Evolutionary conservation across 257 asterid species (phyloP).

Genomic region (Nicotiana tabacum): DNA sequence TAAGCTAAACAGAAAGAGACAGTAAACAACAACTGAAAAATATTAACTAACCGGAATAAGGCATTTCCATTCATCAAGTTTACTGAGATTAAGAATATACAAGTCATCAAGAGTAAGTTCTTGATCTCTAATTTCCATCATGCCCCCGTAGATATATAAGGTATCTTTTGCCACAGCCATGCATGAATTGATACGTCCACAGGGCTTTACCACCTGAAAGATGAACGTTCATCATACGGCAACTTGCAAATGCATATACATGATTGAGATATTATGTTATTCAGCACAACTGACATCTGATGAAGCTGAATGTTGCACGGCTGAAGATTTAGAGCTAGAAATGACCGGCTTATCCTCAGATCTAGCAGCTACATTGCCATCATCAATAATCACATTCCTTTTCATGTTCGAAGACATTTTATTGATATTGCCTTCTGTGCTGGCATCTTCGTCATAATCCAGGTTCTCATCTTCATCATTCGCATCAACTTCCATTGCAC

Average conservation of each 20-base stretch:
- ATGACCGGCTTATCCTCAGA: conserved; percentile 21
- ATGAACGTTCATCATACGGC: conserved; percentile 13
- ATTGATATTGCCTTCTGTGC: conserved; percentile 37
- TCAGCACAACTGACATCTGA: conserved; percentile 58
- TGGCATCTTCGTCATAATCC: conserved; percentile 43
- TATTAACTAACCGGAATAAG: conserved; percentile 57
- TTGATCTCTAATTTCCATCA: conserved; percentile 90
- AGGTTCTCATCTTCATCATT: conserved; percentile 51
- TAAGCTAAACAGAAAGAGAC: conserved; percentile 4
- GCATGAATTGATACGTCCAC: conserved; percentile 93
- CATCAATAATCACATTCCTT: conserved; percentile 36
- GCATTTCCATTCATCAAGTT: conserved; percentile 98
- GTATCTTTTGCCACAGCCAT: conserved; percentile 87
- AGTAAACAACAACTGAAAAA: conserved; percentile 4
- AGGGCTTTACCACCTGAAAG: conserved; percentile 82
- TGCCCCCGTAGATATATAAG: conserved; percentile 83
- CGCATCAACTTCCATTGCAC: conserved; percentile 25
- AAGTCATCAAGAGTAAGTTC: conserved; percentile 94
- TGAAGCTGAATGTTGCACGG: conserved; percentile 58
- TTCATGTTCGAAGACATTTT: conserved; percentile 50
- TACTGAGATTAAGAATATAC: conserved; percentile 81
- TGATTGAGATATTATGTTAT: not conserved
- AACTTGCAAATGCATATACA: conserved; percentile 12
- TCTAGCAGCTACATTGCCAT: conserved; percentile 30
- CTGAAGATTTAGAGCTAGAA: conserved; percentile 35